A percentile compares a stretch with the other conserved stretches of the same genome.
These are phyloP conservation scores for Sanguinoderma infundibulare DNA, from an alignment of 1,284 basidiomycete species.

Conservation along the genomic window DNA sequence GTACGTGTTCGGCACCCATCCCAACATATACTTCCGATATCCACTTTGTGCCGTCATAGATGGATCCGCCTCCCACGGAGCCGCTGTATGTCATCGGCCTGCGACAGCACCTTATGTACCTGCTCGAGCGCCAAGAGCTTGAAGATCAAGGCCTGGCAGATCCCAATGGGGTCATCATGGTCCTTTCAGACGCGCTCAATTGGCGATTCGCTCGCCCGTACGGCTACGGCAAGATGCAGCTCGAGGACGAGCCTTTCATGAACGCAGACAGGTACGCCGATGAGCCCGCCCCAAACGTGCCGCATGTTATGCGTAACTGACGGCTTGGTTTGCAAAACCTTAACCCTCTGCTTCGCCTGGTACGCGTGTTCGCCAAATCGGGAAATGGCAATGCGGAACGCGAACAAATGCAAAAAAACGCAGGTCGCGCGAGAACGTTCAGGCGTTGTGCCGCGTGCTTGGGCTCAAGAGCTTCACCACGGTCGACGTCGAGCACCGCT, in stretches of 20 bases:
- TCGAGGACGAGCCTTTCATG: constrained; percentile 28
- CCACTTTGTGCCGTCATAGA: constrained; percentile 41
- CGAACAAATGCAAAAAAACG: no score
- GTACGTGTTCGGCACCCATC: constrained; percentile 45
- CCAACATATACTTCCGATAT: constrained; percentile 6
- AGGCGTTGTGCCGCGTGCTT: constrained; percentile 52
- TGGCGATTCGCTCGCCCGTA: constrained; percentile 46
- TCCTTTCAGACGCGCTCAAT: constrained; percentile 62
- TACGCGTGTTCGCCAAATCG: not conserved
- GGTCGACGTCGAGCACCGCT: constrained; percentile 77
- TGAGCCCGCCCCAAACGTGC: not conserved
- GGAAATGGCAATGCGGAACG: not conserved
- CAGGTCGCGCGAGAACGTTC: constrained; percentile 45
- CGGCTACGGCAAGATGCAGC: constrained; percentile 46
- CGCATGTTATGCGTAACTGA: constrained; percentile 9
- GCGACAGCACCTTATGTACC: constrained; percentile 58
- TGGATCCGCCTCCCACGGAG: constrained; percentile 57
- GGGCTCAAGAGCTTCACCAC: constrained; percentile 62
- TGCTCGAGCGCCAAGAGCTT: constrained; percentile 67
- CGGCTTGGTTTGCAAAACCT: not conserved
- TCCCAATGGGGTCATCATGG: constrained; percentile 54
- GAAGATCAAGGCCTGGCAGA: constrained; percentile 67
- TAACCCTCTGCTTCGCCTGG: not conserved
- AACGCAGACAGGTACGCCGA: constrained; percentile 14
- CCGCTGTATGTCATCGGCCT: constrained; percentile 77